phyloP scores from a whole-genome alignment of 495 filamentous ascomycete genomes.

The Annulohypoxylon bovei region DNA sequence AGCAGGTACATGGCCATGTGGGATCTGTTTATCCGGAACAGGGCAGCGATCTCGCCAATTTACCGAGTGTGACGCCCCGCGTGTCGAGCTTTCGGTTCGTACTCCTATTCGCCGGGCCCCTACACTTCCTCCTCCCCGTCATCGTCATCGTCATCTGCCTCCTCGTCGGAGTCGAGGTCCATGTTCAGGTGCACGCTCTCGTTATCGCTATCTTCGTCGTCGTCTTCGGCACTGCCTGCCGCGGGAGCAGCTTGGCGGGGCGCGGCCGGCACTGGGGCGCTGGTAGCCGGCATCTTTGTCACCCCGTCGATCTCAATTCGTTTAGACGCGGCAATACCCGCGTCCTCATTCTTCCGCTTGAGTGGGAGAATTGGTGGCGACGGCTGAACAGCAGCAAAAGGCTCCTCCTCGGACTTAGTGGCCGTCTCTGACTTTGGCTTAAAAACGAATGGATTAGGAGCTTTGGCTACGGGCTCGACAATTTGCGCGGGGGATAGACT shows the following conservation, averaged over 20 bases:
- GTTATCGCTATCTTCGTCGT: constrained; percentile 44
- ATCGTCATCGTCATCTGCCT: constrained; percentile 41
- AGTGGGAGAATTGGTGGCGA: constrained; percentile 34
- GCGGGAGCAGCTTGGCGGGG: constrained; percentile 6
- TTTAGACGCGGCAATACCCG: constrained; percentile 38
- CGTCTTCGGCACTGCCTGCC: neutral
- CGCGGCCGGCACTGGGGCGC: constrained; percentile 3
- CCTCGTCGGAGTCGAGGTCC: constrained; percentile 49
- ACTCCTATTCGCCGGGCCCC: constrained; percentile 37
- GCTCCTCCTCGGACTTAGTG: constrained; percentile 31
- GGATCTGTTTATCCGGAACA: constrained; percentile 36
- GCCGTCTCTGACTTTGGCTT: constrained; percentile 26
- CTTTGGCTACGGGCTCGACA: neutral
- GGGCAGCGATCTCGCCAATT: constrained; percentile 13
- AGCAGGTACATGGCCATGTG: constrained; percentile 11
- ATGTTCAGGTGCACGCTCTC: constrained; percentile 55
- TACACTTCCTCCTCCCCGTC: constrained; percentile 48
- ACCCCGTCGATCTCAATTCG: constrained; percentile 39
- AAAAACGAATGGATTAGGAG: constrained; percentile 32
- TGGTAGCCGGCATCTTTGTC: constrained; percentile 5
- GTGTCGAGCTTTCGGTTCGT: constrained; percentile 17
- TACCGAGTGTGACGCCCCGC: constrained; percentile 28
- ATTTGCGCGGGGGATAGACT: neutral
- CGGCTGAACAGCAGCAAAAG: constrained; percentile 16
- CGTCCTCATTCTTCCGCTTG: constrained; percentile 57